A percentile compares a stretch with the other conserved stretches of the same genome.
These are phyloP conservation scores for Torulaspora microellipsoides DNA, from an alignment of 805 yeast species.

Conservation along the genomic window DNA sequence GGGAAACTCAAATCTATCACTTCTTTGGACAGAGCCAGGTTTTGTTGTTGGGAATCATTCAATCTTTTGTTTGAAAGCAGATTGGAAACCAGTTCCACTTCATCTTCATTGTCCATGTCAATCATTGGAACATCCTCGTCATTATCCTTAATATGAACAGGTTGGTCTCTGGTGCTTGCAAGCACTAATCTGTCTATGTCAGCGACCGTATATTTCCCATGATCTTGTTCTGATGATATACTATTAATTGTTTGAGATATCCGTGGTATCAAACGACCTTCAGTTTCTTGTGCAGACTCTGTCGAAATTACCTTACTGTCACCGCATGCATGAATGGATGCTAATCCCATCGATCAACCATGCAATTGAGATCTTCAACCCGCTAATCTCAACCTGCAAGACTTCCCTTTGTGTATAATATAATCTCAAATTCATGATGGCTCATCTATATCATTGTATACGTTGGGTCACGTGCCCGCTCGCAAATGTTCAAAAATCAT, in stretches of 20 bases:
- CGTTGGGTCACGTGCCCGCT: too few species aligned
- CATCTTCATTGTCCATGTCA: conserved; percentile 44
- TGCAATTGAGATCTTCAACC: too few species aligned
- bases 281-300: background rate
- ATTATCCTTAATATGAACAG: conserved; percentile 12
- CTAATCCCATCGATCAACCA: conserved; percentile 5
- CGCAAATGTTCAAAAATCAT: too few species aligned
- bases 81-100: conserved; percentile 42
- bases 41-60: background rate
- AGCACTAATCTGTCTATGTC: conserved; percentile 13
- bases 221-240: background rate
- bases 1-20: conserved; percentile 13
- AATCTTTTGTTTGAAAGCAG: conserved; percentile 34
- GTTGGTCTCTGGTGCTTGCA: conserved; percentile 2
- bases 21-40: conserved; percentile 3
- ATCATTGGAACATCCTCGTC: conserved; percentile 50
- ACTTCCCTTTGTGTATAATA: too few species aligned
- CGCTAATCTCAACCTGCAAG: too few species aligned
- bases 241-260: background rate
- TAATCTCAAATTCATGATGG: too few species aligned
- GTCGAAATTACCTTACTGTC: background rate
- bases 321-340: conserved; percentile 10
- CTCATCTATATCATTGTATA: too few species aligned
- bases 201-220: conserved; percentile 17
- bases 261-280: background rate